Evolutionary conservation across 108 stramenopile species (phyloP).

Genomic region (Nannochloropsis granulata): DNA sequence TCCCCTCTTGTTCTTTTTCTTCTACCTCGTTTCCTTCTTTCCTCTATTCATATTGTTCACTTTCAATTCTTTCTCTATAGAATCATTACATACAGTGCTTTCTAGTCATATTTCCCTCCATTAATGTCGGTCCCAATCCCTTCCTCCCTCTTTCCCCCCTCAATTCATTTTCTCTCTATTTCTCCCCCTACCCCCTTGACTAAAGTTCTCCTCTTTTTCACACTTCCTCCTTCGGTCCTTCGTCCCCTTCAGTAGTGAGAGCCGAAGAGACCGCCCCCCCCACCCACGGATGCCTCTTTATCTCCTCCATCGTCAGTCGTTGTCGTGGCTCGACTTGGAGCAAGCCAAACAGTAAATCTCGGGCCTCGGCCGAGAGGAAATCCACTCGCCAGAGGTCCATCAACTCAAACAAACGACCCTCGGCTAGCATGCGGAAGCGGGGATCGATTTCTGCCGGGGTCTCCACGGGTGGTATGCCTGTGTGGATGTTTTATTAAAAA

Average conservation of each 20-base stretch:
- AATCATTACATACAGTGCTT: too few species aligned
- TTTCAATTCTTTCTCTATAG: too few species aligned
- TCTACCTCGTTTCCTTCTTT: too few species aligned
- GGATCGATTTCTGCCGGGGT: neutral
- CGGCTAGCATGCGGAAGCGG: neutral
- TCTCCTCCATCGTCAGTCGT: conserved; percentile 2
- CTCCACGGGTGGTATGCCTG: neutral
- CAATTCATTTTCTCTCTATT: too few species aligned
- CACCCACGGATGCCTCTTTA: conserved; percentile 7
- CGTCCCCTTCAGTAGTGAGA: neutral
- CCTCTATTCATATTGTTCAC: too few species aligned
- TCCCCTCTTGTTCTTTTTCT: too few species aligned
- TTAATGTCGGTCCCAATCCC: too few species aligned
- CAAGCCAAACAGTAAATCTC: neutral
- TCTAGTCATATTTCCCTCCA: too few species aligned
- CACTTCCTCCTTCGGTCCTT: neutral
- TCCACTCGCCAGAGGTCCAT: neutral
- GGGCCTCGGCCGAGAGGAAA: neutral
- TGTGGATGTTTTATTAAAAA: too few species aligned
- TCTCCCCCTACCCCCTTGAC: too few species aligned
- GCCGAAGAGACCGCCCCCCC: neutral
- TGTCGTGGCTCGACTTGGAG: neutral
- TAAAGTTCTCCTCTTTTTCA: too few species aligned
- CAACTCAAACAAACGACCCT: neutral
- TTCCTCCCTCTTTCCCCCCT: too few species aligned